These are phyloP conservation scores for Aspergillus calidoustus DNA, from an alignment of 2,329 filamentous ascomycete species.

Conservation along the genomic window DNA sequence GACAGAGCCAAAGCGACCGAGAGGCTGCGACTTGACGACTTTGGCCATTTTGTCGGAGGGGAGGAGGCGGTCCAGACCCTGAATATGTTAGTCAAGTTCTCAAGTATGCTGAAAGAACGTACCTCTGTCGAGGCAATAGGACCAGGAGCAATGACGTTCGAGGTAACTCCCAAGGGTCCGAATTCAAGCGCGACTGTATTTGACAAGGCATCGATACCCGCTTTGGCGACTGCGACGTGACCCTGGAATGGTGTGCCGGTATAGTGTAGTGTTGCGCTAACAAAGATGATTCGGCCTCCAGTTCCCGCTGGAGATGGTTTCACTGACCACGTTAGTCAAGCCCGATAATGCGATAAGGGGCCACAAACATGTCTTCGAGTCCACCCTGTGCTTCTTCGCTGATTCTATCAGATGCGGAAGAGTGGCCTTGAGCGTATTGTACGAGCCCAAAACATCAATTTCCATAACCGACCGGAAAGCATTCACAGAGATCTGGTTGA, in stretches of 20 bases:
- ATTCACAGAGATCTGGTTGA: constrained; percentile 80
- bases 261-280: constrained; percentile 92
- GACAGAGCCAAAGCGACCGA: constrained; percentile 76
- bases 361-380: constrained; percentile 57
- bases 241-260: constrained; percentile 82
- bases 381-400: constrained; percentile 64
- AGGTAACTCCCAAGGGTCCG: constrained; percentile 82
- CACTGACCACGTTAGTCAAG: constrained; percentile 23
- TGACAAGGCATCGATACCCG: constrained; percentile 84
- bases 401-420: constrained; percentile 79
- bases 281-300: constrained; percentile 84
- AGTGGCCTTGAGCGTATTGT: constrained; percentile 92
- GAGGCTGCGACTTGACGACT: constrained; percentile 63
- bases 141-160: constrained; percentile 87
- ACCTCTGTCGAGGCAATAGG: constrained; percentile 81
- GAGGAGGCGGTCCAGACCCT: constrained; percentile 68
- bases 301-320: constrained; percentile 56
- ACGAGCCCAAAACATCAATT: constrained; percentile 92
- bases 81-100: constrained; percentile 6
- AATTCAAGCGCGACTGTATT: constrained; percentile 83
- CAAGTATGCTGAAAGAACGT: background rate
- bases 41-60: constrained; percentile 57
- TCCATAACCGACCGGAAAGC: constrained; percentile 96
- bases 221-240: constrained; percentile 91
- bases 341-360: background rate